Percentiles rank a stretch among this genome's conserved stretches.
Evolutionary conservation across 805 yeast genomes (phyloP).

Genomic region (Maudiozyma pseudohumilis): DNA sequence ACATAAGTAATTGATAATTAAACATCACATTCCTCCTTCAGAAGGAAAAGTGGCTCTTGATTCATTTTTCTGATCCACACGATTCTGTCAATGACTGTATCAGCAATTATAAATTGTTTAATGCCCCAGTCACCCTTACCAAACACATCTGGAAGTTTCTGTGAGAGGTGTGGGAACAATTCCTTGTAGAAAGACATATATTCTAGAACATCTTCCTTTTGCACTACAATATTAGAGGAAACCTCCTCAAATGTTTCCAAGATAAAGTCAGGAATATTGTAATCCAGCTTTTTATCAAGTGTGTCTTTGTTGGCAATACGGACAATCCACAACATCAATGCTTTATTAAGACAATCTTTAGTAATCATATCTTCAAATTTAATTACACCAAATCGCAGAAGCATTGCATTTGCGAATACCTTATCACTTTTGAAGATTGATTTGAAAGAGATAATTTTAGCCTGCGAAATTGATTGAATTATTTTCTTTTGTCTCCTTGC

Average conservation of each 20-base stretch:
- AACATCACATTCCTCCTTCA: slow-evolving; percentile 8
- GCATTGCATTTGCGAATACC: slow-evolving; percentile 42
- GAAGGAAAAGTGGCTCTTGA: slow-evolving; percentile 30
- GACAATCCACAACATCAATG: slow-evolving; percentile 53
- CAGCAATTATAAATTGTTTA: slow-evolving; percentile 36
- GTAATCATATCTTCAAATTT: slow-evolving; percentile 42
- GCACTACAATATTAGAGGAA: slow-evolving; percentile 31
- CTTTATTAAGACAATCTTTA: slow-evolving; percentile 45
- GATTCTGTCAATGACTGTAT: slow-evolving; percentile 41
- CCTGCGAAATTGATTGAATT: slow-evolving; percentile 36
- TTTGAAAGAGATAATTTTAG: slow-evolving; percentile 39
- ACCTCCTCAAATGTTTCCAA: slow-evolving; percentile 31
- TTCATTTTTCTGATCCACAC: slow-evolving; percentile 35
- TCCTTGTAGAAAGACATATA: slow-evolving; percentile 44
- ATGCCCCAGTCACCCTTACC: slow-evolving; percentile 38
- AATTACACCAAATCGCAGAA: slow-evolving; percentile 47
- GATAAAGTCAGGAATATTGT: slow-evolving; percentile 43
- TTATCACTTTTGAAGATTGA: slow-evolving; percentile 46
- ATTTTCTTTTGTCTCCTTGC: slow-evolving; percentile 26
- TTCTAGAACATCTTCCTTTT: slow-evolving; percentile 45
- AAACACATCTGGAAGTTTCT: slow-evolving; percentile 49
- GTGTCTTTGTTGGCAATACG: slow-evolving; percentile 40
- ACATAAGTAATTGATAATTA: no score
- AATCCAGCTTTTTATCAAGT: slow-evolving; percentile 15
- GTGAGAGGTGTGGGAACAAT: slow-evolving; percentile 39